A percentile compares a stretch with the other conserved stretches of the same genome.
phyloP scores from a whole-genome alignment of 768 basidiomycete genomes.

The Pleurotus citrinopileatus region DNA sequence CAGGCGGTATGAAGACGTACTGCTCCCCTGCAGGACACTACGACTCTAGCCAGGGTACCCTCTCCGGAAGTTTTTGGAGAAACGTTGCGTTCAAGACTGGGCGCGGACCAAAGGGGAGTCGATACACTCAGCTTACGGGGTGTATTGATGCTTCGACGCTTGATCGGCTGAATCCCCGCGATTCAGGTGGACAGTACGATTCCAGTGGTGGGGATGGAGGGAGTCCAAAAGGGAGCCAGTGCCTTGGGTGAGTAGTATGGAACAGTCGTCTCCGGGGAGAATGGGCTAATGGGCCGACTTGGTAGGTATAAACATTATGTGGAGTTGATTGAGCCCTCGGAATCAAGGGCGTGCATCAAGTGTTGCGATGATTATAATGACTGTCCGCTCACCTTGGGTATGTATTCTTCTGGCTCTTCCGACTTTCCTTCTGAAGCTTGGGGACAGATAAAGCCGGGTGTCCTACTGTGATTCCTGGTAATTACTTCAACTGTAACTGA shows the following conservation, averaged over 20 bases:
- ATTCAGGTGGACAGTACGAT: constrained; percentile 32
- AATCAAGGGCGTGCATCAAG: constrained; percentile 29
- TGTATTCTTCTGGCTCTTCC: too few species aligned
- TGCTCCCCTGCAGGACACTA: constrained; percentile 25
- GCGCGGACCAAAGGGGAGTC: constrained; percentile 20
- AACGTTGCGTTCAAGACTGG: constrained; percentile 26
- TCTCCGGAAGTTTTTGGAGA: constrained; percentile 27
- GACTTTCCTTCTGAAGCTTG: too few species aligned
- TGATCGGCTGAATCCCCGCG: constrained; percentile 25
- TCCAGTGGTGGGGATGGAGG: constrained; percentile 30
- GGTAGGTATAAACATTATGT: constrained; percentile 32
- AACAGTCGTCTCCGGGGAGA: too few species aligned
- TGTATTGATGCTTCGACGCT: constrained; percentile 25
- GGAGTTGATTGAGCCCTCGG: constrained; percentile 29
- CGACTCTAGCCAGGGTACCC: constrained; percentile 21
- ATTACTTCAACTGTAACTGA: not conserved
- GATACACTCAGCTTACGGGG: constrained; percentile 28
- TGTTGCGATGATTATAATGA: constrained; percentile 32
- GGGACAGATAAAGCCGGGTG: constrained; percentile 22
- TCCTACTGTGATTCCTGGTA: constrained; percentile 24
- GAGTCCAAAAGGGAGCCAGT: constrained; percentile 28
- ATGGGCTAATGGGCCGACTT: too few species aligned
- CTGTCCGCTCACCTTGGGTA: constrained; percentile 29
- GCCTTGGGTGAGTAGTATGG: constrained; percentile 22
- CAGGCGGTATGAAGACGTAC: constrained; percentile 31